Conservation (phyloP, 768 basidiomycete genomes). For the Russula vinacea region DNA sequence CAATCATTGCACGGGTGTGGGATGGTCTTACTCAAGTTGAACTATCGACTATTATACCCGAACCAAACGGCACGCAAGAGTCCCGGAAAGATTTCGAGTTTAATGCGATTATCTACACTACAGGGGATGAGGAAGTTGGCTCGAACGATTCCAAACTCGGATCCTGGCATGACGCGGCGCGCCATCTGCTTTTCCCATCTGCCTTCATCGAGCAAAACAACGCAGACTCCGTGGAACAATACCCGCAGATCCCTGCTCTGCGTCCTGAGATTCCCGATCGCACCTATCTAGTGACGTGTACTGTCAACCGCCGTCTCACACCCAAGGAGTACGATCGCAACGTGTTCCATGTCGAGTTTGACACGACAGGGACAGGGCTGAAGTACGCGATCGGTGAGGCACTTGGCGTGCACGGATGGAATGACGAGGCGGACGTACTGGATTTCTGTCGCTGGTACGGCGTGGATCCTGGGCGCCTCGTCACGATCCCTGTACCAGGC, state of each 20-base stretch:
- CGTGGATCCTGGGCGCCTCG: slow-evolving; percentile 69
- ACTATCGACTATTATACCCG: slow-evolving; percentile 32
- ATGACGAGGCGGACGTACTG: slow-evolving; percentile 81
- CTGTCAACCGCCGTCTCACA: slow-evolving; percentile 91
- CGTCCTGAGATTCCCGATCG: slow-evolving; percentile 86
- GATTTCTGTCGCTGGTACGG: slow-evolving; percentile 94
- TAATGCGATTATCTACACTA: slow-evolving; percentile 72
- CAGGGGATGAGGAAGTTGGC: slow-evolving; percentile 53
- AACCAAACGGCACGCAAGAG: slow-evolving; percentile 29
- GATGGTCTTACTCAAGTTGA: slow-evolving; percentile 56
- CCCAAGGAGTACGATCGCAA: slow-evolving; percentile 96
- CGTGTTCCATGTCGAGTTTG: slow-evolving; percentile 97
- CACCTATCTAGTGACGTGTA: slow-evolving; percentile 90
- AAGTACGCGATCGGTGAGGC: slow-evolving; percentile 97
- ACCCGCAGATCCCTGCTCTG: slow-evolving; percentile 61
- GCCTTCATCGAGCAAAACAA: slow-evolving; percentile 58
- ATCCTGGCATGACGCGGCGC: slow-evolving; percentile 84
- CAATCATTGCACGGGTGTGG: slow-evolving; percentile 63
- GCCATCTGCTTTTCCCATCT: slow-evolving; percentile 84
- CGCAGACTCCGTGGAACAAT: slow-evolving; percentile 41
- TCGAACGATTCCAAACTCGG: slow-evolving; percentile 58
- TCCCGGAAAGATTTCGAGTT: slow-evolving; percentile 58
- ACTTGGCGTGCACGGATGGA: slow-evolving; percentile 96
- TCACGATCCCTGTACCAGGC: slow-evolving; percentile 74
- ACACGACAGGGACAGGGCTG: slow-evolving; percentile 86